Percentiles rank a stretch among this genome's conserved stretches.
phyloP scores from a whole-genome alignment of 225 moss, liverwort and hornwort genomes.

The Lunularia cruciata region DNA sequence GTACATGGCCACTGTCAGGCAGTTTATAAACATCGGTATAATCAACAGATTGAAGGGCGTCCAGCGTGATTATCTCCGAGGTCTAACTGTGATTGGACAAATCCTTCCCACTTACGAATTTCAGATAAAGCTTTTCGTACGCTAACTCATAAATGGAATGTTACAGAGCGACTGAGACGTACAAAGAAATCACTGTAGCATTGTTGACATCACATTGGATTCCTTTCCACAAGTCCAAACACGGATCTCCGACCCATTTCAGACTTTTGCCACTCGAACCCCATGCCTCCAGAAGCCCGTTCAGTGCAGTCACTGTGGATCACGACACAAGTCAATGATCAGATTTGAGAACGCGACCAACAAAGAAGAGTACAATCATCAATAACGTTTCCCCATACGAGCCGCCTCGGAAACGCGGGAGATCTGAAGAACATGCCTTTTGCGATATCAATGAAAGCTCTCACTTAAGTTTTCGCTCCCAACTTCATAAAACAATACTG shows the following conservation, averaged over 20 bases:
- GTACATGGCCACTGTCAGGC: no score
- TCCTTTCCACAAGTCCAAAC: conserved; percentile 27
- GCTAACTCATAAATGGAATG: not conserved
- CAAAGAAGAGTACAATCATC: not conserved
- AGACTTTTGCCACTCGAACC: not conserved
- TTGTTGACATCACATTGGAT: conserved; percentile 27
- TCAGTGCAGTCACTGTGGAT: conserved; percentile 32
- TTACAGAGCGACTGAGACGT: not conserved
- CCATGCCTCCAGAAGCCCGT: conserved; percentile 17
- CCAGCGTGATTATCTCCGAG: not conserved
- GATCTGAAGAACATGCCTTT: no score
- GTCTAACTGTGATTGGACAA: not conserved
- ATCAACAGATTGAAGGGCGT: not conserved
- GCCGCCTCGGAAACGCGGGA: no score
- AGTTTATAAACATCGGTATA: not conserved
- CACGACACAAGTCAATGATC: not conserved
- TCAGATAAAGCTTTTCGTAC: no score
- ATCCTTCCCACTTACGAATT: not conserved
- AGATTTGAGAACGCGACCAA: not conserved
- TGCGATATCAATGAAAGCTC: no score
- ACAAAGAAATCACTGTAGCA: conserved; percentile 1
- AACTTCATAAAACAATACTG: no score
- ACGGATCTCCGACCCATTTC: conserved; percentile 41
- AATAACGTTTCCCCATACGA: no score
- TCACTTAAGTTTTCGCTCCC: no score